phyloP scores from a whole-genome alignment of 2,329 filamentous ascomycete genomes.

The Pseudocercospora musae region DNA sequence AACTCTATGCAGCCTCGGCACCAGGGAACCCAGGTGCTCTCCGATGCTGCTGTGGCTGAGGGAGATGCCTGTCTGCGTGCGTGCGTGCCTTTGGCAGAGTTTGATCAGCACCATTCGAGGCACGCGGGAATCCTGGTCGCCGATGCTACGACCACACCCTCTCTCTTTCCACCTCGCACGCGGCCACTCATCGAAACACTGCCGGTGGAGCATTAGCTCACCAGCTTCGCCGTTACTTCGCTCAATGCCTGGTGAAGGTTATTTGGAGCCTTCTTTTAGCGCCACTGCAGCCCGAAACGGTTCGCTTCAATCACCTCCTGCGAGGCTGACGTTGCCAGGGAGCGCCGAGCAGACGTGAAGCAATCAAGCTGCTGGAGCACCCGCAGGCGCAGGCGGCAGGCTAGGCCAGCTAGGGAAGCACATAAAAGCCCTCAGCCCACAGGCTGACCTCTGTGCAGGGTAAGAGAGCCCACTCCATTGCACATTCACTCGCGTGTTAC shows the following conservation, averaged over 20 bases:
- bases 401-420: constrained; percentile 17
- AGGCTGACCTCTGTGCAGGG: constrained; percentile 15
- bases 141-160: constrained; percentile 11
- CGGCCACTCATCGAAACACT: constrained; percentile 18
- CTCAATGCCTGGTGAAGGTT: constrained; percentile 16
- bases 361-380: constrained; percentile 8
- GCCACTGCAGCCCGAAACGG: constrained; percentile 25
- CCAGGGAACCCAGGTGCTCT: background rate
- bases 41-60: constrained; percentile 10
- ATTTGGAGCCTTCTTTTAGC: constrained; percentile 20
- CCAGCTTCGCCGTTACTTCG: constrained; percentile 25
- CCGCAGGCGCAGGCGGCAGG: constrained; percentile 2
- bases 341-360: constrained; percentile 11
- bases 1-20: constrained; percentile 5
- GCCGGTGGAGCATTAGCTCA: constrained; percentile 24
- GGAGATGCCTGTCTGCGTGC: constrained; percentile 6
- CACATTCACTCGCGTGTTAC: constrained; percentile 13
- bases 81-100: constrained; percentile 9
- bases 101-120: constrained; percentile 5
- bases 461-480: constrained; percentile 19
- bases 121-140: constrained; percentile 1
- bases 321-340: constrained; percentile 21
- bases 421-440: constrained; percentile 21
- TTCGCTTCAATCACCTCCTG: constrained; percentile 14
- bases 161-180: constrained; percentile 7